Evolutionary conservation across 768 basidiomycete genomes (phyloP).

Genomic region (Daedaleopsis sinensis): DNA sequence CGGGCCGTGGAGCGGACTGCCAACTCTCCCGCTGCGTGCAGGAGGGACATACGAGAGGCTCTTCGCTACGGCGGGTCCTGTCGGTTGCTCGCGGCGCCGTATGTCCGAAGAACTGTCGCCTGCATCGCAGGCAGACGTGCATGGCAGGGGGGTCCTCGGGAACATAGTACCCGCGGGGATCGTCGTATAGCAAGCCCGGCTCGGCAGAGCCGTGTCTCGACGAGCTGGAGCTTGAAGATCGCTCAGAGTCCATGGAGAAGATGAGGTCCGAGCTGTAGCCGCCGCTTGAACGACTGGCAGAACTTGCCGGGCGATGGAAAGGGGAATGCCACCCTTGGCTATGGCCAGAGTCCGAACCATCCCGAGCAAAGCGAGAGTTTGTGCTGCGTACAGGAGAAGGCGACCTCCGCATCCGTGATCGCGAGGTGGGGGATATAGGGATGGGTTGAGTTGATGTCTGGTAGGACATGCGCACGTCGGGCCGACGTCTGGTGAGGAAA

Average conservation of each 20-base stretch:
- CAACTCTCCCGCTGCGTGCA: not conserved
- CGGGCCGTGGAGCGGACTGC: not conserved
- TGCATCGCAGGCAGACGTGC: not conserved
- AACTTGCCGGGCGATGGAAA: not conserved
- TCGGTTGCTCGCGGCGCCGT: not conserved
- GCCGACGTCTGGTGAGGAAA: not conserved
- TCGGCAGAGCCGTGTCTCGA: not conserved
- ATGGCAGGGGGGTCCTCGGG: not conserved
- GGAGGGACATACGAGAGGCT: not conserved
- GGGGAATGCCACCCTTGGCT: not conserved
- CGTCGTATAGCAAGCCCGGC: slow-evolving; percentile 1
- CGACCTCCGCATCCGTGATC: not conserved
- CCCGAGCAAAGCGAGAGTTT: not conserved
- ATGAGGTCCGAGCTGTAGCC: slow-evolving; percentile 11
- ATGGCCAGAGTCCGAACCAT: not conserved
- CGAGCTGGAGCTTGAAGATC: not conserved
- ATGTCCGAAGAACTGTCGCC: not conserved
- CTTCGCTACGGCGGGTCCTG: not conserved
- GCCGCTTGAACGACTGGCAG: slow-evolving; percentile 4
- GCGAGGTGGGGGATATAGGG: not conserved
- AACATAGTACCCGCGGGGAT: not conserved
- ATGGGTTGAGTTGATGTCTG: not conserved
- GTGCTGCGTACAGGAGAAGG: not conserved
- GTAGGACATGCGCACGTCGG: not conserved
- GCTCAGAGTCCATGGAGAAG: slow-evolving; percentile 16